Evolutionary conservation across 495 filamentous ascomycete genomes (phyloP), one percentile per base, ranked within the genome.

Genomic region (Penicillium lagena): DNA sequence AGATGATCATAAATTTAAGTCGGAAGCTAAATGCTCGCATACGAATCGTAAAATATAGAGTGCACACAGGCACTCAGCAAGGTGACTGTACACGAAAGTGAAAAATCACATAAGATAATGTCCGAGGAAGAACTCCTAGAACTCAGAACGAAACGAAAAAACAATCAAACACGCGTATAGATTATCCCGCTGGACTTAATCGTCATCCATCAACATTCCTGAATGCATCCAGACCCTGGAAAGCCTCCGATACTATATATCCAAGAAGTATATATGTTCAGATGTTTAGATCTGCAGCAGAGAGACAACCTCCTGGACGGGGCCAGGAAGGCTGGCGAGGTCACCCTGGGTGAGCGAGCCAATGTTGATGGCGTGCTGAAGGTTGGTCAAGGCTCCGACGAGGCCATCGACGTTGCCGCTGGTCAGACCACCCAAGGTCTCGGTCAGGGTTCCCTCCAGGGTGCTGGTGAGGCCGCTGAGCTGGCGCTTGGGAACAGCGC

Each of bases 391-490:
- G 29, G 56, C 50, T 12, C 42, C 46, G 31, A 50, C 40, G 35
- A 60, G 49, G 27, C 47, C 50, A 12, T 35, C 43, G 2, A 50
- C 50, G 50, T 60, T 38, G 28, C 9, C n/a, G 15, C 35, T 39
- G n/a, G 32, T 34, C 32, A 34, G 32, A 34, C 32, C 32, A 34
- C 10, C 9, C 10, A 34, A 7, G 10, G 32, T 11, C n/a, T 34
- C n/a, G 7, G 32, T 11, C 32, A 34, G 7, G n/a, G 32, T 34
- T 0, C 10, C 9, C n/a, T 34, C 32, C 9, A 34, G 9, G 7
- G n/a, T 12, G 32, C 10, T 11, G n/a, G 32, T 12, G 32, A 12
- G n/a, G n/a, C 9, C 32, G 10, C 32, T 7, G 32, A 34, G 32
- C 32, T 34, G 32, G 32, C 32, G 32, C 32, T 34, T 34, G 32